Percentiles rank a stretch among this genome's conserved stretches.
Evolutionary conservation across 805 yeast genomes (phyloP).

Genomic region (Wickerhamomyces hampshirensis): DNA sequence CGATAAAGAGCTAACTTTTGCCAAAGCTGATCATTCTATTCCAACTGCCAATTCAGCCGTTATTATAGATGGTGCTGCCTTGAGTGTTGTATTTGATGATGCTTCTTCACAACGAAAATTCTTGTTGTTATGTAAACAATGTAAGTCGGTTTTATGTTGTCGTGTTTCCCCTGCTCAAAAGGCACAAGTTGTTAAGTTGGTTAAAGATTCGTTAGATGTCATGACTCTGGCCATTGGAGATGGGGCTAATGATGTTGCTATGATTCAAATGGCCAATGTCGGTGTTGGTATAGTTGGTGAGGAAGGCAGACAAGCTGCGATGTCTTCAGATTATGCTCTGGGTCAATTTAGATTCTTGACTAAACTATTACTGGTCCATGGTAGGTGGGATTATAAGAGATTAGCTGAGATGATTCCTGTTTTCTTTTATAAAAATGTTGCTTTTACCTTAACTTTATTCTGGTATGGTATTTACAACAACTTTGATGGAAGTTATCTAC

Average conservation of each 20-base stretch:
- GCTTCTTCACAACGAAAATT: conserved; percentile 47
- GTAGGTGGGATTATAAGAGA: conserved; percentile 82
- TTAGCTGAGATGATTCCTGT: conserved; percentile 79
- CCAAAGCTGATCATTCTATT: conserved; percentile 57
- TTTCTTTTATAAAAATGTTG: conserved; percentile 75
- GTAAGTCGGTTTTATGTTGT: conserved; percentile 89
- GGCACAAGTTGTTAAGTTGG: conserved; percentile 85
- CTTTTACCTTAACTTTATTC: conserved; percentile 66
- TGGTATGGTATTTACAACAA: conserved; percentile 76
- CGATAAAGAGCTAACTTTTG: conserved; percentile 46
- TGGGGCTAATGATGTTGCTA: conserved; percentile 85
- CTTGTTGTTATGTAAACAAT: conserved; percentile 67
- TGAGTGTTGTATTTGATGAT: conserved; percentile 44
- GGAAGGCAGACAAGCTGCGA: conserved; percentile 84
- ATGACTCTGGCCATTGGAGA: conserved; percentile 84
- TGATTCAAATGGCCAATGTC: conserved; percentile 84
- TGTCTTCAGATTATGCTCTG: conserved; percentile 82
- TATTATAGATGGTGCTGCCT: conserved; percentile 74
- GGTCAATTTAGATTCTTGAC: conserved; percentile 76
- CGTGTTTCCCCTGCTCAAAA: conserved; percentile 97
- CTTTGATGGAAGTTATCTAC: conserved; percentile 76
- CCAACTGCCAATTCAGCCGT: conserved; percentile 66
- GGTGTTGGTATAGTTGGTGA: conserved; percentile 76
- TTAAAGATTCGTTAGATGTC: conserved; percentile 65
- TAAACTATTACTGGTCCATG: conserved; percentile 66